Conservation (phyloP, 257 asterid genomes). For the Gynochthodes officinalis region DNA sequence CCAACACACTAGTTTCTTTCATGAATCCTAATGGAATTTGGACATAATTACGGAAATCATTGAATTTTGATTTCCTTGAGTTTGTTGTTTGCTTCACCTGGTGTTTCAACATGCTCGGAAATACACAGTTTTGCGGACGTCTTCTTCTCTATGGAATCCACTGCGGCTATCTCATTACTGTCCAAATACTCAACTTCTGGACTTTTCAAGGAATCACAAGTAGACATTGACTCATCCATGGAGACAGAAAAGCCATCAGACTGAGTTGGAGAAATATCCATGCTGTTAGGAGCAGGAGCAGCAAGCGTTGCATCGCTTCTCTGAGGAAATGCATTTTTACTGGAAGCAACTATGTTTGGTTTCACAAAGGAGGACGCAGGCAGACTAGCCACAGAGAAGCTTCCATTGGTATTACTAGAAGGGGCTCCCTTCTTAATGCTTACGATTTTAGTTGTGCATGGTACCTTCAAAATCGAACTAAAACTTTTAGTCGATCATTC, state of each 20-base stretch:
- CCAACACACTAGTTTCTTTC: no score
- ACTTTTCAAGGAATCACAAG: constrained; percentile 77
- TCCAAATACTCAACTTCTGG: constrained; percentile 90
- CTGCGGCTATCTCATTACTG: constrained; percentile 41
- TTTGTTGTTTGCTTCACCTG: no score
- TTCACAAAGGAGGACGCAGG: constrained; percentile 40
- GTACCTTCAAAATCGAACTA: constrained; percentile 46
- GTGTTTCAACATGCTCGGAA: constrained; percentile 43
- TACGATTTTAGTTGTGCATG: constrained; percentile 55
- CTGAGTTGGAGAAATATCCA: constrained; percentile 41
- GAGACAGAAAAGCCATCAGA: constrained; percentile 60
- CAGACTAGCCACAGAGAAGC: constrained; percentile 31
- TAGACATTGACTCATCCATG: constrained; percentile 90
- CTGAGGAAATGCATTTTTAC: constrained; percentile 30
- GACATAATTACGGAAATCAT: no score
- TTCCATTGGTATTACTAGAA: constrained; percentile 32
- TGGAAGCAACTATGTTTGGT: constrained; percentile 31
- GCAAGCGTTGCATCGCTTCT: constrained; percentile 34
- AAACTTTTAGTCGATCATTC: neutral
- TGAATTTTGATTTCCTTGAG: no score
- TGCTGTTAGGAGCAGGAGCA: constrained; percentile 25
- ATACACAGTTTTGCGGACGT: constrained; percentile 59
- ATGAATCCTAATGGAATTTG: no score
- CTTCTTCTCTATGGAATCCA: constrained; percentile 65
- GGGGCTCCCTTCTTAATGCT: constrained; percentile 65